Conservation (phyloP, 2,329 filamentous ascomycete species). For the Lecanosticta acicola region DNA sequence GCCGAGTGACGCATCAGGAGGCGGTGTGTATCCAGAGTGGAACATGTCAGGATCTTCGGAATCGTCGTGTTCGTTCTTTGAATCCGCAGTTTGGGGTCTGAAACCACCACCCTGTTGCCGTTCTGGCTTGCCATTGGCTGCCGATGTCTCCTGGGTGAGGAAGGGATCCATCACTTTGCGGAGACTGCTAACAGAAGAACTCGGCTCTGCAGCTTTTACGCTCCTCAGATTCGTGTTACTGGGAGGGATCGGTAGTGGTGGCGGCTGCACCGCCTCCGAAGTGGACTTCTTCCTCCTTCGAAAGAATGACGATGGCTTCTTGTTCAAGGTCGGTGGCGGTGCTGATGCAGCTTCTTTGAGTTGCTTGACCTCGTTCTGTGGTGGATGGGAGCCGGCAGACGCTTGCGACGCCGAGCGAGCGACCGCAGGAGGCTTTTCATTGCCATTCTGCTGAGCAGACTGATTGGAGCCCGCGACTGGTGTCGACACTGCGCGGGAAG, state of each 20-base stretch:
- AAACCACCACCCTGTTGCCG: conserved; percentile 17
- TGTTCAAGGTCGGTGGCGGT: conserved; percentile 54
- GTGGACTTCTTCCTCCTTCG: conserved; percentile 86
- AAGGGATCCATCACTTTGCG: conserved; percentile 85
- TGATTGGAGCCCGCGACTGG: conserved; percentile 15
- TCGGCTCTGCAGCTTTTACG: conserved; percentile 47
- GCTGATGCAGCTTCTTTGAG: conserved; percentile 6
- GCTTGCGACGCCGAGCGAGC: conserved; percentile 16
- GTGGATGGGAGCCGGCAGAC: conserved; percentile 9
- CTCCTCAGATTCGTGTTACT: conserved; percentile 29
- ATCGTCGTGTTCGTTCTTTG: conserved; percentile 20
- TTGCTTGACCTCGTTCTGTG: conserved; percentile 11
- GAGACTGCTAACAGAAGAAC: conserved; percentile 66
- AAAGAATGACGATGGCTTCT: conserved; percentile 94
- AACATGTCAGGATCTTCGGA: conserved; percentile 54
- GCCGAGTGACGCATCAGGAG: conserved; percentile 65
- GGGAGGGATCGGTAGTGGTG: conserved; percentile 45
- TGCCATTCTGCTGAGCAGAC: conserved; percentile 5
- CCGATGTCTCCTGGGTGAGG: conserved; percentile 40
- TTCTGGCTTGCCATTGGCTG: conserved; percentile 8
- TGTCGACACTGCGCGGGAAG: conserved; percentile 22
- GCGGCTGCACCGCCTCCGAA: conserved; percentile 60
- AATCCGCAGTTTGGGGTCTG: conserved; percentile 25
- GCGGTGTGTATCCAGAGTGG: conserved; percentile 69
- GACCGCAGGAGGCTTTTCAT: conserved; percentile 16